Percentiles rank a stretch among this genome's conserved stretches.
These are phyloP conservation scores for Trapa incisa DNA, from an alignment of 345 rosid species.

Conservation along the genomic window DNA sequence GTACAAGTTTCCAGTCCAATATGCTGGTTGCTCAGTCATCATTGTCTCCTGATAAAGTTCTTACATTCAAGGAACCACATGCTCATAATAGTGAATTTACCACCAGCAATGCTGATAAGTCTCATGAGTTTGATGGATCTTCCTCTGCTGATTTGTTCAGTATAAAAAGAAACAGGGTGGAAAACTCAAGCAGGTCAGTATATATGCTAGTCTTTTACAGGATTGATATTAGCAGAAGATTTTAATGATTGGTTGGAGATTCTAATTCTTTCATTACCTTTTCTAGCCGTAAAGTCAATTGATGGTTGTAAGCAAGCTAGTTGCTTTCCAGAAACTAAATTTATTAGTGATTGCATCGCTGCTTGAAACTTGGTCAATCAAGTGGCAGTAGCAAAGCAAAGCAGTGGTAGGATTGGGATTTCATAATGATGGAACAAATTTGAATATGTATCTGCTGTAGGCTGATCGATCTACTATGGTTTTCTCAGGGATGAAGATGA, in stretches of 20 bases:
- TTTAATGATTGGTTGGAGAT: neutral
- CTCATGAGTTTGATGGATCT: conserved; percentile 7
- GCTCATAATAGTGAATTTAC: conserved; percentile 12
- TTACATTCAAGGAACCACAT: conserved; percentile 15
- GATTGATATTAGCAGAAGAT: neutral
- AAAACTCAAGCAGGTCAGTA: conserved; percentile 34
- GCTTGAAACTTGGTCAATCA: neutral
- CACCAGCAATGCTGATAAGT: conserved; percentile 15
- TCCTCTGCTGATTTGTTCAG: conserved; percentile 18
- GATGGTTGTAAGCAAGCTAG: neutral
- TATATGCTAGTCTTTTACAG: neutral
- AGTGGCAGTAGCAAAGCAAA: neutral
- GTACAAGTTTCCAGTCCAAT: conserved; percentile 23
- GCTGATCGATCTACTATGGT: too few relatives aligned
- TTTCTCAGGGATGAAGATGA: conserved; percentile 9
- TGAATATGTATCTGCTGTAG: neutral
- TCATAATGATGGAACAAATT: neutral
- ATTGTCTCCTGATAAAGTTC: conserved; percentile 15
- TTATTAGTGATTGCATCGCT: neutral
- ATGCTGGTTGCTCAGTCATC: conserved; percentile 18
- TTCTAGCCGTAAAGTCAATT: neutral
- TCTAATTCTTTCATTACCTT: neutral
- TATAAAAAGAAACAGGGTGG: conserved; percentile 16
- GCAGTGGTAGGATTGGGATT: neutral
- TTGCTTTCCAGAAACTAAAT: neutral